phyloP scores from a whole-genome alignment of 1,284 basidiomycete species.

The Exobasidium cylindrosporum region DNA sequence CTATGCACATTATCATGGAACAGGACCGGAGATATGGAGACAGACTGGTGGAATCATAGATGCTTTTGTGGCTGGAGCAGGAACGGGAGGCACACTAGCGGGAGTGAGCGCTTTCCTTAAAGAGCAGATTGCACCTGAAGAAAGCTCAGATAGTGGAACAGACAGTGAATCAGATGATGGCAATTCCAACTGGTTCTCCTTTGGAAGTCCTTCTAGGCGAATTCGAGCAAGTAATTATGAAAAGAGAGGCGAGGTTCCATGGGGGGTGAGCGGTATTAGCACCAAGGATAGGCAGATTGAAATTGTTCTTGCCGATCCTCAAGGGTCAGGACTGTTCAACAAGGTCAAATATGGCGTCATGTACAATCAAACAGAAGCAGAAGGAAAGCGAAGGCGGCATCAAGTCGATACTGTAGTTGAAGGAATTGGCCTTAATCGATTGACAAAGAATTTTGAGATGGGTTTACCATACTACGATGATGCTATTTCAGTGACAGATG shows the following conservation, averaged over 20 bases:
- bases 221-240: neutral
- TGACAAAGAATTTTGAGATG: slow-evolving; percentile 47
- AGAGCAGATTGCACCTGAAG: slow-evolving; percentile 5
- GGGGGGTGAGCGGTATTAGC: neutral
- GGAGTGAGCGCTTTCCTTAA: slow-evolving; percentile 78
- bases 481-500: slow-evolving; percentile 46
- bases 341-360: slow-evolving; percentile 76
- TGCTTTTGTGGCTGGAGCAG: slow-evolving; percentile 91
- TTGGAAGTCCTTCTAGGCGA: neutral
- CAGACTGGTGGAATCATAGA: slow-evolving; percentile 80
- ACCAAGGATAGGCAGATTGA: slow-evolving; percentile 12
- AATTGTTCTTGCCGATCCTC: slow-evolving; percentile 77
- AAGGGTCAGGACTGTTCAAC: slow-evolving; percentile 92
- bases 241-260: neutral
- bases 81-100: slow-evolving; percentile 92
- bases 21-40: slow-evolving; percentile 91
- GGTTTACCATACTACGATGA: slow-evolving; percentile 45
- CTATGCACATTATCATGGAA: slow-evolving; percentile 81
- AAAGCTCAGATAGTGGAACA: slow-evolving; percentile 2
- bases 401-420: slow-evolving; percentile 62
- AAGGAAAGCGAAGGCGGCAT: slow-evolving; percentile 89
- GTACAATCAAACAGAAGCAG: slow-evolving; percentile 85
- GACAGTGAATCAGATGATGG: neutral
- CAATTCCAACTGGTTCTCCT: neutral
- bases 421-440: slow-evolving; percentile 65